phyloP scores from a whole-genome alignment of 352 stramenopile species.

The Phytophthora meadii region DNA sequence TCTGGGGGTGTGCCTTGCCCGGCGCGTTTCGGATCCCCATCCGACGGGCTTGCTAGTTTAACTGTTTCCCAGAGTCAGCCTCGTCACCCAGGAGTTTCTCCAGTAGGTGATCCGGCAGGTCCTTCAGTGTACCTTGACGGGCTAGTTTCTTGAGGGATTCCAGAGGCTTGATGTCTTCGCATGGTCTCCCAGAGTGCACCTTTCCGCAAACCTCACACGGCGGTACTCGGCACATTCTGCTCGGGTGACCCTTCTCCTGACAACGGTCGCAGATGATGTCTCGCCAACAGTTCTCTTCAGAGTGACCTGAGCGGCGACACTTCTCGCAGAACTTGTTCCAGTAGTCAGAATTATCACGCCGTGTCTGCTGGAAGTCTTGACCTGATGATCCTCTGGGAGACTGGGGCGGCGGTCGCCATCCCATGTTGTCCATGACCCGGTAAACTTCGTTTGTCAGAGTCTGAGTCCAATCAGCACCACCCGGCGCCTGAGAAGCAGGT shows the following conservation, averaged over 20 bases:
- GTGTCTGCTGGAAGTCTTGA: not conserved
- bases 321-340: not conserved
- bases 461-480: not conserved
- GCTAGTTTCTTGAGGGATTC: slow-evolving; percentile 1
- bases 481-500: no score
- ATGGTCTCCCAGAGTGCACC: not conserved
- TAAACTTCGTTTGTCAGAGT: not conserved
- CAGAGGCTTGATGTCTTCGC: not conserved
- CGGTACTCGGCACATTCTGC: not conserved
- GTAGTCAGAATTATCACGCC: no score
- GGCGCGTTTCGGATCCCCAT: no score
- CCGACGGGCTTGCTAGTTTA: no score
- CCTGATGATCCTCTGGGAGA: not conserved
- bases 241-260: not conserved
- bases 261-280: slow-evolving; percentile 1
- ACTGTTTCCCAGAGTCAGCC: no score
- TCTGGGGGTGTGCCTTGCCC: no score
- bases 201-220: not conserved
- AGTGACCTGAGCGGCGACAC: not conserved
- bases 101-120: no score
- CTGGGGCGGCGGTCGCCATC: not conserved
- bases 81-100: no score
- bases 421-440: not conserved
- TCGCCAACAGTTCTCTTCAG: slow-evolving; percentile 1
- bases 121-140: not conserved